Evolutionary conservation across 495 filamentous ascomycete genomes (phyloP), one percentile per base, ranked within the genome.

Genomic region (Podospora fimiseda): DNA sequence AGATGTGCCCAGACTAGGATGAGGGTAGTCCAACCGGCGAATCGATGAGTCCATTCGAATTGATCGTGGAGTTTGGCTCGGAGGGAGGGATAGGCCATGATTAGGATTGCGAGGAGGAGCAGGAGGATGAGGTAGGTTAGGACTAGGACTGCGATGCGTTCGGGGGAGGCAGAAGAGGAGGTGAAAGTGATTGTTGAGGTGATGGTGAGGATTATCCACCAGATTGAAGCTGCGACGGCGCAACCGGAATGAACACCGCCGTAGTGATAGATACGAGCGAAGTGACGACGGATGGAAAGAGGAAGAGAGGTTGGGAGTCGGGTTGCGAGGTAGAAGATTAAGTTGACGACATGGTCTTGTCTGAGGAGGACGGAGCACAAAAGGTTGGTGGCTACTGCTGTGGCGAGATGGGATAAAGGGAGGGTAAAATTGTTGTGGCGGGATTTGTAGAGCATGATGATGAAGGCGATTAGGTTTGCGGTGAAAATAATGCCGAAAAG

Each of bases 241-340:
- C 77, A 80, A 37, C 82, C 81, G 41, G 78, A 81, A 56, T 88
- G 85, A 2, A 87, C 71, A 16, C 85, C 85, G 20, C 84, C 84
- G 57, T 85, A 79, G 56, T 86, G 81, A 56, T 83, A 87, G 27
- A 85, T 69, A 41, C 83, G 80, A 16, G 83, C 80, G 20, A 74
- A 73, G 36, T 79, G 64, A 0, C 74, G 74, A 13, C 84, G 82
- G 53, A 88, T 67, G 27, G 69, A 64, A 19, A 85, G 67, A 0
- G 84, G 84, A 43, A 70, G 65, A 23, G 69, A 81, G 9, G 70
- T 72, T 0, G 84, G 84, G n/a, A 84, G 42, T 69, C 77, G 37
- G 43, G 53, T 76, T 59, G 18, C 71, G 56, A 79, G 51, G 37
- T 59, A 60, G 60, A 79, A 87, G 23, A 86, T 72, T 13, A 73